A percentile compares a stretch with the other conserved stretches of the same genome.
Conservation (phyloP, 2,329 filamentous ascomycete genomes). For the Tolypocladium nubicola region DNA sequence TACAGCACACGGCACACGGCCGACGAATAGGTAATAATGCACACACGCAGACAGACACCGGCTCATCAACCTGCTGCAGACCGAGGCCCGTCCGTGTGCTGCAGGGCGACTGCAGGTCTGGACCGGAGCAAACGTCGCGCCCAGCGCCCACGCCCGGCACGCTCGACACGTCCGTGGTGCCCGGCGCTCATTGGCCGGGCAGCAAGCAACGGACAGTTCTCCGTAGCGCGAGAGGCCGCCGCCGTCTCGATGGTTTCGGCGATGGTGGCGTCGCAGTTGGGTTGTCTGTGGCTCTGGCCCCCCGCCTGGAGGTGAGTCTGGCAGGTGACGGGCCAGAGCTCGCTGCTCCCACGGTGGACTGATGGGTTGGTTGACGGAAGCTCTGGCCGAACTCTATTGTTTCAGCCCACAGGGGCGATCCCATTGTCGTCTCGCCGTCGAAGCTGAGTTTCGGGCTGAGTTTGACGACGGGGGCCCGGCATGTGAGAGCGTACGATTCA, state of each 20-base stretch:
- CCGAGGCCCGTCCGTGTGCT: neutral
- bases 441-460: neutral
- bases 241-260: neutral
- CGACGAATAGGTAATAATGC: no score
- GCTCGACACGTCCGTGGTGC: neutral
- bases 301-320: neutral
- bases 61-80: neutral
- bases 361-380: neutral
- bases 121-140: neutral
- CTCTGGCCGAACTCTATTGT: neutral
- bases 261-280: neutral
- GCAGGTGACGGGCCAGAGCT: neutral
- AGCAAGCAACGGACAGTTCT: neutral
- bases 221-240: neutral
- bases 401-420: neutral
- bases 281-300: neutral
- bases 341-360: neutral
- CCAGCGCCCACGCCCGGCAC: neutral
- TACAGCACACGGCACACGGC: no score
- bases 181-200: neutral
- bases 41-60: no score
- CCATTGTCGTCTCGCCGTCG: neutral
- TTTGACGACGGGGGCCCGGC: neutral
- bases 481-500: neutral
- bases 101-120: neutral